A percentile compares a stretch with the other conserved stretches of the same genome.
Evolutionary conservation across 805 yeast species (phyloP).

Genomic region (Wickerhamomyces pijperi): DNA sequence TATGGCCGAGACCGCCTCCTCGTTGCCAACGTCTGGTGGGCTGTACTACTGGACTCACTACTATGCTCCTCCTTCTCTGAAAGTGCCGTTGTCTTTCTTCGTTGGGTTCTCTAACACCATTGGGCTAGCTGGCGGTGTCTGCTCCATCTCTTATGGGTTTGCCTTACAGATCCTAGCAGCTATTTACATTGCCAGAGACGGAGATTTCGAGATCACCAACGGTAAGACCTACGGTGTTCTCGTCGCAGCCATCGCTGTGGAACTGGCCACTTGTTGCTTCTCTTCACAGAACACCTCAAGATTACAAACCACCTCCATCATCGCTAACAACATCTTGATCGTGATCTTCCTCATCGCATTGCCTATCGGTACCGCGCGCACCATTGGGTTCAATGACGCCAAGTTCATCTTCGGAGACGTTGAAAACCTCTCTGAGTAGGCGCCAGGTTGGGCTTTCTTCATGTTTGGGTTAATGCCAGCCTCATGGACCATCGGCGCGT

Average conservation of each 20-base stretch:
- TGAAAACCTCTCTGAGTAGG: constrained; percentile 44
- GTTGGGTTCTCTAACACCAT: constrained; percentile 57
- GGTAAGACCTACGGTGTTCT: constrained; percentile 50
- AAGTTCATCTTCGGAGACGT: constrained; percentile 53
- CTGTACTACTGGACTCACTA: constrained; percentile 51
- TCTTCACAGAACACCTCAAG: constrained; percentile 41
- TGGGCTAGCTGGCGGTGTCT: constrained; percentile 50
- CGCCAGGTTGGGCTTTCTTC: constrained; percentile 43
- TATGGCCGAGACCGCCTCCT: constrained; percentile 48
- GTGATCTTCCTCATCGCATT: constrained; percentile 43
- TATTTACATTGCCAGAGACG: constrained; percentile 29
- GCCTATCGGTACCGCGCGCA: constrained; percentile 36
- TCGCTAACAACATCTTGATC: constrained; percentile 38
- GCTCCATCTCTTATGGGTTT: constrained; percentile 56
- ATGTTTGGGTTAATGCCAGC: constrained; percentile 48
- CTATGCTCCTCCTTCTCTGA: constrained; percentile 41
- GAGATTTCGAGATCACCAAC: constrained; percentile 38
- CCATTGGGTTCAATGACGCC: constrained; percentile 13
- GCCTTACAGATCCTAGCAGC: constrained; percentile 43
- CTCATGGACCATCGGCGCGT: constrained; percentile 67
- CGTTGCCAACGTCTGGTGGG: constrained; percentile 67
- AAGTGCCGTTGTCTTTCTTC: constrained; percentile 40
- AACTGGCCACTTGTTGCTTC: constrained; percentile 36
- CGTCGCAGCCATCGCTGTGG: constrained; percentile 41
- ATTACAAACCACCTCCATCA: constrained; percentile 44